phyloP scores from a whole-genome alignment of 2,329 filamentous ascomycete genomes.

The Cadophora luteo-olivacea region DNA sequence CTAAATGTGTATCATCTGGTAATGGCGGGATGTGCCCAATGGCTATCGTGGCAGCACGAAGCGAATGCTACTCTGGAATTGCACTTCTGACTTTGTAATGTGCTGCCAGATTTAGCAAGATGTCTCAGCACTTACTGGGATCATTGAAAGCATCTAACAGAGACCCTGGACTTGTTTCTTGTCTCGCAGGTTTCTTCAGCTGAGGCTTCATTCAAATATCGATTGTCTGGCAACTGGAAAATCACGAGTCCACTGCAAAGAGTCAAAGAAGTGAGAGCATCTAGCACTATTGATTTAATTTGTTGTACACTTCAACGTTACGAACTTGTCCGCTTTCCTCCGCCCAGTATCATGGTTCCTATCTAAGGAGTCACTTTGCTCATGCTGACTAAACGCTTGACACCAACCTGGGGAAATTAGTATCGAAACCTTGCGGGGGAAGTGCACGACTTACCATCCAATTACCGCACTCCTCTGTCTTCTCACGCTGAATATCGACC shows the following conservation, averaged over 20 bases:
- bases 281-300: constrained; percentile 2
- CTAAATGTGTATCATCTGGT: too few relatives aligned
- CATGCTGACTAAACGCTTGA: constrained; percentile 81
- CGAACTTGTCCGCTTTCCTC: not conserved
- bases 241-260: not conserved
- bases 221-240: not conserved
- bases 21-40: too few relatives aligned
- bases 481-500: constrained; percentile 76
- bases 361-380: constrained; percentile 70
- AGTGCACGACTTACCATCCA: constrained; percentile 76
- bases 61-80: not conserved
- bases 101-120: not conserved
- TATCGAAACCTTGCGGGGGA: constrained; percentile 3
- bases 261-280: not conserved
- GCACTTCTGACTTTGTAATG: not conserved
- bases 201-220: not conserved
- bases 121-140: not conserved
- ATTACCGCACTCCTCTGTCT: constrained; percentile 80
- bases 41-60: not conserved
- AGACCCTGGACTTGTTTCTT: not conserved
- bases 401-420: constrained; percentile 68
- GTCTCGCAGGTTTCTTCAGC: not conserved
- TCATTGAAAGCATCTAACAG: not conserved
- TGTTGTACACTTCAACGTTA: constrained; percentile 2
- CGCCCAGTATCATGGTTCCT: not conserved